A percentile compares a stretch with the other conserved stretches of the same genome.
These are phyloP conservation scores for Cucurbita maxima DNA, from an alignment of 306 rosid species.

Conservation along the genomic window DNA sequence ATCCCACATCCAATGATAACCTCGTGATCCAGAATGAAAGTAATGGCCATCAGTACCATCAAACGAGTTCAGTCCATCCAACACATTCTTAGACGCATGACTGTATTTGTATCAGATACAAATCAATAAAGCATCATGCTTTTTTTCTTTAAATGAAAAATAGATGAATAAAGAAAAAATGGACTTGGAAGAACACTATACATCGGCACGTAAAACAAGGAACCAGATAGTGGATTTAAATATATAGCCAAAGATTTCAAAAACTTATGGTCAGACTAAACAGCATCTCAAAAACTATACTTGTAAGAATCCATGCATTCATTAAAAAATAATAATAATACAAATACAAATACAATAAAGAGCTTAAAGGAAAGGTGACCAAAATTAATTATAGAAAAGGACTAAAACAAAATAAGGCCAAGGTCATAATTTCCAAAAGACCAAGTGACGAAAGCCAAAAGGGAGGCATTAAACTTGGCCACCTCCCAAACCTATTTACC, in stretches of 20 bases:
- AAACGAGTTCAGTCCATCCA: conserved; percentile 95
- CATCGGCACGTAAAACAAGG: conserved; percentile 1
- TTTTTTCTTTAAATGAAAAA: neutral
- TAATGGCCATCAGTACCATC: conserved; percentile 95
- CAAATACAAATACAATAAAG: too few relatives aligned
- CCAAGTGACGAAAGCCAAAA: neutral
- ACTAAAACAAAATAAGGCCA: too few relatives aligned
- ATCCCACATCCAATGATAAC: conserved; percentile 99
- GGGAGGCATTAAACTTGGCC: neutral
- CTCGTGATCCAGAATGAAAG: conserved; percentile 91
- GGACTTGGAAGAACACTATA: neutral
- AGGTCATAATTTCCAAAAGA: neutral
- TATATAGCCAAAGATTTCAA: neutral
- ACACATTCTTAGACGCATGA: conserved; percentile 77
- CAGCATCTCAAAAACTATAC: neutral
- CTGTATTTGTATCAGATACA: conserved; percentile 32
- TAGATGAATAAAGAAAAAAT: neutral
- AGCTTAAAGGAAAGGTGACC: too few relatives aligned
- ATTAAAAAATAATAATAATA: too few relatives aligned
- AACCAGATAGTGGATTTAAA: neutral
- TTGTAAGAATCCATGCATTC: neutral
- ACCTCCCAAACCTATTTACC: neutral
- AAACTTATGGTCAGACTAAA: neutral
- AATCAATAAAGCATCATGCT: conserved; percentile 1
- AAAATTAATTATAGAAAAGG: too few relatives aligned